A percentile compares a stretch with the other conserved stretches of the same genome.
Conservation (phyloP, 345 rosid species). For the Gossypium sturtianum region DNA sequence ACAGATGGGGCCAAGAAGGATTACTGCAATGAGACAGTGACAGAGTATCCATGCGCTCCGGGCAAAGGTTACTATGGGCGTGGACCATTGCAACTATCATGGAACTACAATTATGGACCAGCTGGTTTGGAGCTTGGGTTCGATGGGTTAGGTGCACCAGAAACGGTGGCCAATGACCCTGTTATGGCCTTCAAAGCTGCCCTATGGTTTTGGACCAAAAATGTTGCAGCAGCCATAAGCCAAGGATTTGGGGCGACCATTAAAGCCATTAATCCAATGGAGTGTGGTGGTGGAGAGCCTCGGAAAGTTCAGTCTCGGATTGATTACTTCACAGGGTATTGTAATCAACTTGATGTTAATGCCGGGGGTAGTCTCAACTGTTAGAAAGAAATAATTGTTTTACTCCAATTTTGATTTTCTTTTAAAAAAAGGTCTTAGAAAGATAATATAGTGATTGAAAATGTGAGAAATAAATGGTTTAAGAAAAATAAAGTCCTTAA, state of each 20-base stretch:
- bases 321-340: constrained; percentile 33
- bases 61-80: constrained; percentile 45
- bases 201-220: background rate
- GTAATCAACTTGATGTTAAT: constrained; percentile 32
- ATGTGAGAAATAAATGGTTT: too few relatives aligned
- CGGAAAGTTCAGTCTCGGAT: constrained; percentile 33
- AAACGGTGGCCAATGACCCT: constrained; percentile 9
- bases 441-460: too few relatives aligned
- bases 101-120: constrained; percentile 53
- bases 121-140: constrained; percentile 36
- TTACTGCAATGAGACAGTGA: constrained; percentile 22
- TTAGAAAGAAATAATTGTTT: background rate
- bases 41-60: constrained; percentile 27
- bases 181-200: constrained; percentile 1
- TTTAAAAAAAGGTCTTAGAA: too few relatives aligned
- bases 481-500: too few relatives aligned
- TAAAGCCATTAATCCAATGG: constrained; percentile 39
- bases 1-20: background rate
- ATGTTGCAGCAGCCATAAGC: background rate
- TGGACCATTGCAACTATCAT: constrained; percentile 49
- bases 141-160: constrained; percentile 27
- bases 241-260: constrained; percentile 2
- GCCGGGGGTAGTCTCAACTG: constrained; percentile 33
- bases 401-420: too few relatives aligned
- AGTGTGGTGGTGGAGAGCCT: constrained; percentile 35